These are phyloP conservation scores for Xylariaceae sp. DNA, from an alignment of 2,329 filamentous ascomycete genomes.

Conservation along the genomic window DNA sequence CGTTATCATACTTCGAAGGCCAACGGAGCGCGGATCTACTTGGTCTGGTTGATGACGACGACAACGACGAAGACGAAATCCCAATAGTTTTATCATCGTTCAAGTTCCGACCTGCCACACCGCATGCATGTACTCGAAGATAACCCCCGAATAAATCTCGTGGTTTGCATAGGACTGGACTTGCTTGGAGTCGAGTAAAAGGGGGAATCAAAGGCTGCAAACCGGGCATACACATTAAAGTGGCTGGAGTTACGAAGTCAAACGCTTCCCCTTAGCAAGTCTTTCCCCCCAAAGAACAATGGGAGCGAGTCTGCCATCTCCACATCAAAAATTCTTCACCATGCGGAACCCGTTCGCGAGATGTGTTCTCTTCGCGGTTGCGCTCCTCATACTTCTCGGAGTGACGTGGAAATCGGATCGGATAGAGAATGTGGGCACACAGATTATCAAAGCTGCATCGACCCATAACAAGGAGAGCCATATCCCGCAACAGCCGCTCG, in stretches of 20 bases:
- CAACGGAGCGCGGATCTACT: slow-evolving; percentile 2
- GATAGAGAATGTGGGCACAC: slow-evolving; percentile 48
- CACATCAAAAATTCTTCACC: slow-evolving; percentile 52
- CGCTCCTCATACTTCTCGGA: slow-evolving; percentile 51
- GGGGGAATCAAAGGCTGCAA: slow-evolving; percentile 1
- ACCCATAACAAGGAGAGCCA: slow-evolving; percentile 44
- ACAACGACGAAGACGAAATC: slow-evolving; percentile 11
- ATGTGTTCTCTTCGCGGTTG: slow-evolving; percentile 52
- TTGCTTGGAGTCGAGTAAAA: slow-evolving; percentile 2
- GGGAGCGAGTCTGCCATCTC: slow-evolving; percentile 49
- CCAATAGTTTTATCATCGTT: slow-evolving; percentile 2
- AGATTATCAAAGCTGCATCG: slow-evolving; percentile 50
- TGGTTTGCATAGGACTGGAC: not conserved
- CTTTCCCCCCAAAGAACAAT: slow-evolving; percentile 39
- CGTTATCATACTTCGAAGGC: slow-evolving; percentile 25
- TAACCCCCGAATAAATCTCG: not conserved
- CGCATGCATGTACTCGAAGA: slow-evolving; percentile 12
- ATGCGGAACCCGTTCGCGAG: slow-evolving; percentile 58
- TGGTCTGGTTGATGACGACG: slow-evolving; percentile 5
- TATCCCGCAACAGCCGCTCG: slow-evolving; percentile 41
- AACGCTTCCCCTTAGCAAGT: slow-evolving; percentile 30
- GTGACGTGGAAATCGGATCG: slow-evolving; percentile 51
- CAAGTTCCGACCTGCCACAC: not conserved
- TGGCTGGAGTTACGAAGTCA: slow-evolving; percentile 29
- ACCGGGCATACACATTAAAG: slow-evolving; percentile 12